A percentile compares a stretch with the other conserved stretches of the same genome.
These are phyloP conservation scores for Primulina tabacum DNA, from an alignment of 257 asterid species.

Conservation along the genomic window DNA sequence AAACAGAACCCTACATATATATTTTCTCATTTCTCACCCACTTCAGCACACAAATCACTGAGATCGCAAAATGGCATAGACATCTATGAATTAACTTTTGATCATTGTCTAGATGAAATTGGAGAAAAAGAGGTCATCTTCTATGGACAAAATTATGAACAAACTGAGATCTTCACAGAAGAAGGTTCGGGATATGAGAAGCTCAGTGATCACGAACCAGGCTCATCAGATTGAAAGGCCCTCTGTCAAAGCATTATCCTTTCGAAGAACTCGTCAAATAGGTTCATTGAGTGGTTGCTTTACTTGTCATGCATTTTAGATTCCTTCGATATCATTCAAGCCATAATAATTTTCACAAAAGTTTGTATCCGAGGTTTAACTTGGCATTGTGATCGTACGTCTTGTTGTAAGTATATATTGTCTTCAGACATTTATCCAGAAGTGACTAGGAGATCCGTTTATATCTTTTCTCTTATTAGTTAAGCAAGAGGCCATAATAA, in stretches of 20 bases:
- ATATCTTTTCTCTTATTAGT: too few relatives aligned
- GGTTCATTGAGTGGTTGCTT: conserved; percentile 88
- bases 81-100: conserved; percentile 19
- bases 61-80: not conserved
- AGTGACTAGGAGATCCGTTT: not conserved
- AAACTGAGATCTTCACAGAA: conserved; percentile 80
- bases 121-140: conserved; percentile 93
- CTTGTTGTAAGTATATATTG: not conserved
- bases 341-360: conserved; percentile 13
- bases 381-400: not conserved
- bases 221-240: conserved; percentile 38
- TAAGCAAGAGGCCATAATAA: too few relatives aligned
- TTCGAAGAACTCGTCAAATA: conserved; percentile 57
- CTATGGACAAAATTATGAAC: conserved; percentile 89
- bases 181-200: conserved; percentile 90
- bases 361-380: conserved; percentile 32
- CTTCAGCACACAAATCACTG: not conserved
- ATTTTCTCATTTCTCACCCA: not conserved
- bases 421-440: not conserved
- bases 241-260: conserved; percentile 53
- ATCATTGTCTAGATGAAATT: conserved; percentile 63
- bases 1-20: not conserved
- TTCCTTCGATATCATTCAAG: conserved; percentile 1
- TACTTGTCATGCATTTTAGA: conserved; percentile 76
- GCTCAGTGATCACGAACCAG: conserved; percentile 48